Evolutionary conservation across 306 rosid genomes (phyloP).

Genomic region (Inga leiocalycina): DNA sequence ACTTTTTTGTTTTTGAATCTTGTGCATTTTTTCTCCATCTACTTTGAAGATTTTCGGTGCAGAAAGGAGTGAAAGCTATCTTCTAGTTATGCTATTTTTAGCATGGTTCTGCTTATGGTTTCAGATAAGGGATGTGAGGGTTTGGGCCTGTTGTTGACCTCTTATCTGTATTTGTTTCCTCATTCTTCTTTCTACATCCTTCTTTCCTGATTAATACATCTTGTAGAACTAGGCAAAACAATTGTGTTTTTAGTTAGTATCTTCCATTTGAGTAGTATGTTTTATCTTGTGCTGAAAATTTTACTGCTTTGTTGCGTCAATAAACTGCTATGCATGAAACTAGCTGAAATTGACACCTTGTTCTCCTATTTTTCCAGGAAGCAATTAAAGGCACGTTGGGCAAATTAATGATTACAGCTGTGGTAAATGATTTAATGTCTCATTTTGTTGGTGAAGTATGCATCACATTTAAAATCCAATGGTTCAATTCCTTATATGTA

Average conservation of each 20-base stretch:
- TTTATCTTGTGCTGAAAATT: background rate
- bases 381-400: constrained; percentile 58
- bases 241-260: background rate
- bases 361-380: constrained; percentile 50
- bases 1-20: background rate
- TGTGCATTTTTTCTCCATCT: background rate
- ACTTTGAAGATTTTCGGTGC: background rate
- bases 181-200: background rate
- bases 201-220: background rate
- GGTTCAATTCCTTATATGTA: constrained; percentile 11
- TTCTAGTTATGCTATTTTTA: background rate
- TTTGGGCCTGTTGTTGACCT: background rate
- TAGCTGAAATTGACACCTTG: constrained; percentile 23
- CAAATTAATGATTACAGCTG: constrained; percentile 63
- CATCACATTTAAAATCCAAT: background rate
- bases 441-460: constrained; percentile 20
- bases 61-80: background rate
- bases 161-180: background rate
- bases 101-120: background rate
- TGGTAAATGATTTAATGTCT: constrained; percentile 58
- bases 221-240: background rate
- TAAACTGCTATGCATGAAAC: constrained; percentile 16
- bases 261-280: constrained; percentile 1
- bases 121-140: background rate
- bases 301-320: constrained; percentile 19